These are phyloP conservation scores for Teratosphaeria pseudoeucalypti DNA, from an alignment of 2,329 filamentous ascomycete genomes.

Conservation along the genomic window DNA sequence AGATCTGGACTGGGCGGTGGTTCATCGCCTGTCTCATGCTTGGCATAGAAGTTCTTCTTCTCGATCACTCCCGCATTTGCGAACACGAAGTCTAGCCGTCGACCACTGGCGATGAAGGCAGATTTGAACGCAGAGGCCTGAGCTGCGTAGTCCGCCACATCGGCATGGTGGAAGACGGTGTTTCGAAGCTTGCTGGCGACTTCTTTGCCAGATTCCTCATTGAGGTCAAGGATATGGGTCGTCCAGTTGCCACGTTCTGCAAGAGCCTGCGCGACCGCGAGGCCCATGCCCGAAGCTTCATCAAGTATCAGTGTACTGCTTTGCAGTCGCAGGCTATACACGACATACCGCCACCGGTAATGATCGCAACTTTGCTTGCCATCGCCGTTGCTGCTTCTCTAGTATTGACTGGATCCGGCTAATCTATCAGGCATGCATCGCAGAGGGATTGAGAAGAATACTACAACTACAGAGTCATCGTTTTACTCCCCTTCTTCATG, in stretches of 20 bases:
- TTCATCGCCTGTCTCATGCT: constrained; percentile 11
- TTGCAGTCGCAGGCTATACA: neutral
- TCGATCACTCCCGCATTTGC: constrained; percentile 40
- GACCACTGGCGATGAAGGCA: constrained; percentile 22
- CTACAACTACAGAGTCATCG: neutral
- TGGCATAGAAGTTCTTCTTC: constrained; percentile 31
- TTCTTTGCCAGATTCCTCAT: constrained; percentile 23
- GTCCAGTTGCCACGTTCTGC: constrained; percentile 27
- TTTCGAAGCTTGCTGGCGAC: constrained; percentile 18
- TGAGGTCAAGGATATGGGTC: constrained; percentile 33
- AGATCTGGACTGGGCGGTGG: constrained; percentile 22
- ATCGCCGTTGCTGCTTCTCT: neutral
- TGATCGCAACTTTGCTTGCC: constrained; percentile 14
- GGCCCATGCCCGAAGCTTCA: constrained; percentile 33
- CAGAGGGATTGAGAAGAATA: no score
- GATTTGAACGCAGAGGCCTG: constrained; percentile 28
- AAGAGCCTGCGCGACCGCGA: constrained; percentile 30
- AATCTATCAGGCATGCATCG: no score
- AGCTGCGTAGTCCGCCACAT: constrained; percentile 28
- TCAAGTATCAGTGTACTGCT: neutral
- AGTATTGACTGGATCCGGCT: no score
- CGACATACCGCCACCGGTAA: constrained; percentile 17
- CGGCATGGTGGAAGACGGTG: constrained; percentile 28
- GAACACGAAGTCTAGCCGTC: constrained; percentile 38
- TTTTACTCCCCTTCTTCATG: neutral